These are phyloP conservation scores for Xanthoconium stramineum DNA, from an alignment of 768 basidiomycete species.

Conservation along the genomic window DNA sequence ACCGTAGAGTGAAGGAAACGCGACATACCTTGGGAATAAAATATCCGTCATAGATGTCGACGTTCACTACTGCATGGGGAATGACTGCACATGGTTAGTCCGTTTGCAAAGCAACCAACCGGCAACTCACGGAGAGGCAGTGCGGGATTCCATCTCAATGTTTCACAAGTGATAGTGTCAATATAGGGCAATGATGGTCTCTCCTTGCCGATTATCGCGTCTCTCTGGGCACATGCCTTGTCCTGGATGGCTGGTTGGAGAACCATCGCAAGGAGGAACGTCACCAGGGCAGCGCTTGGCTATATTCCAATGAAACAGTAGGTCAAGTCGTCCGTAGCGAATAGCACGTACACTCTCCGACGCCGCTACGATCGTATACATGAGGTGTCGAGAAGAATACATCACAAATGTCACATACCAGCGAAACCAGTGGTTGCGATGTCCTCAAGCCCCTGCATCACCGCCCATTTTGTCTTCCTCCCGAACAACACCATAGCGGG, in stretches of 20 bases:
- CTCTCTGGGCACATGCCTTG: slow-evolving; percentile 14
- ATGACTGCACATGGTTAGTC: slow-evolving; percentile 10
- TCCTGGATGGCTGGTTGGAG: slow-evolving; percentile 19
- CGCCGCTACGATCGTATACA: slow-evolving; percentile 1
- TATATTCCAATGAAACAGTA: background rate
- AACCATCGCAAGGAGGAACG: slow-evolving; percentile 17
- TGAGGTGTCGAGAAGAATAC: background rate
- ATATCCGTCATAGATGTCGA: slow-evolving; percentile 21
- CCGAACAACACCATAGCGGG: slow-evolving; percentile 15
- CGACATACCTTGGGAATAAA: slow-evolving; percentile 3
- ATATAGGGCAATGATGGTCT: slow-evolving; percentile 33
- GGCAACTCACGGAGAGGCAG: slow-evolving; percentile 14
- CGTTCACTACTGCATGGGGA: slow-evolving; percentile 7
- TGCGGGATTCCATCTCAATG: slow-evolving; percentile 15
- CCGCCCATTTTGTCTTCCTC: background rate
- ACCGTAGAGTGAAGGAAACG: background rate
- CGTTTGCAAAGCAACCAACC: background rate
- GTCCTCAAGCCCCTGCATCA: slow-evolving; percentile 11
- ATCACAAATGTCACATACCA: background rate
- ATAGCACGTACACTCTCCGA: slow-evolving; percentile 15
- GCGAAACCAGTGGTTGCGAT: slow-evolving; percentile 16
- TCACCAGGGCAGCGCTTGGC: slow-evolving; percentile 6
- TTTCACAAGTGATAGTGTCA: slow-evolving; percentile 37
- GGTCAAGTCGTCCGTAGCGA: background rate
- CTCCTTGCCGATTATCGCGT: slow-evolving; percentile 18